Evolutionary conservation across 495 filamentous ascomycete species (phyloP).

Genomic region (Penicillium egyptiacum): DNA sequence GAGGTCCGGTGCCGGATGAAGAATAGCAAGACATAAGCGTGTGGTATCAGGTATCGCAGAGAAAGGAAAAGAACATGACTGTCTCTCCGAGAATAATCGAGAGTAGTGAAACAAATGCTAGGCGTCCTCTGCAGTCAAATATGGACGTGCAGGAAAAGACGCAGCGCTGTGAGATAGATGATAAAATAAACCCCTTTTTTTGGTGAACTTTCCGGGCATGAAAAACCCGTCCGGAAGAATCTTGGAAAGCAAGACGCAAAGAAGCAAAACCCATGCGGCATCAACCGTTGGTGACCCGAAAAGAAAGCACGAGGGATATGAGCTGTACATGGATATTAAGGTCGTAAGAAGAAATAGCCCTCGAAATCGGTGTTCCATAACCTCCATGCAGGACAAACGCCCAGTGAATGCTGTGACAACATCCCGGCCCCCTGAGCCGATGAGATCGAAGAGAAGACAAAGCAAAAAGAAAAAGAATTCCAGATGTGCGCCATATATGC

Average conservation of each 20-base stretch:
- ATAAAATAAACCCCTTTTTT: conserved; percentile 18
- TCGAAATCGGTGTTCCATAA: conserved; percentile 14
- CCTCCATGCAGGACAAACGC: conserved; percentile 21
- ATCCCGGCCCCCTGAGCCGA: conserved; percentile 19
- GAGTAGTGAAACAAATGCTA: conserved; percentile 14
- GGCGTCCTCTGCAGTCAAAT: conserved; percentile 18
- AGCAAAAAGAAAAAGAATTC: conserved; percentile 27
- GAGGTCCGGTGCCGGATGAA: conserved; percentile 1
- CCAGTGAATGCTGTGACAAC: conserved; percentile 27
- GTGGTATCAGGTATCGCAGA: conserved; percentile 44
- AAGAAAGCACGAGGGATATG: conserved; percentile 28
- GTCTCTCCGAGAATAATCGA: conserved; percentile 19
- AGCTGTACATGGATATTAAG: conserved; percentile 49
- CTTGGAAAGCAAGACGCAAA: conserved; percentile 1
- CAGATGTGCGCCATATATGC: conserved; percentile 47
- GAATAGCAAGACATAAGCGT: conserved; percentile 19
- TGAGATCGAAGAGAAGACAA: conserved; percentile 14
- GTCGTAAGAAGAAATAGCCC: conserved; percentile 22
- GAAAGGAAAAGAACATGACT: conserved; percentile 20
- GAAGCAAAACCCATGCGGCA: conserved; percentile 12
- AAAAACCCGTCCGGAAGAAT: conserved; percentile 12
- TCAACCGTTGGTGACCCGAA: conserved; percentile 21
- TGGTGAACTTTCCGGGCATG: conserved; percentile 13
- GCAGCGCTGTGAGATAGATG: conserved; percentile 13
- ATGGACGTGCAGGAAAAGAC: conserved; percentile 11